Conservation (phyloP, 441 rosid genomes). For the Erysimum cheiri region DNA sequence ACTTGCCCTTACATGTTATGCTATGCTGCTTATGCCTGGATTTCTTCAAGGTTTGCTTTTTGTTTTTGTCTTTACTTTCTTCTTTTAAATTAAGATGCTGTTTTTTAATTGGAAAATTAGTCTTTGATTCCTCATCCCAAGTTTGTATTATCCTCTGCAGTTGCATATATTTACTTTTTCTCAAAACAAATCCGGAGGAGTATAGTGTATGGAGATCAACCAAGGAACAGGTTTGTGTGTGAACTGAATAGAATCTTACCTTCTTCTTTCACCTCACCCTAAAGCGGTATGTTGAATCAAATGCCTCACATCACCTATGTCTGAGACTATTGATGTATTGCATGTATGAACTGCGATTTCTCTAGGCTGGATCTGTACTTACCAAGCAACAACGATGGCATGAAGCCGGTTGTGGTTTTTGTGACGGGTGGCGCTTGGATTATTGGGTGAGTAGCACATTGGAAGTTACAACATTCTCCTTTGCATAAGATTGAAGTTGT, state of each 20-base stretch:
- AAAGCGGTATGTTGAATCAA: not conserved
- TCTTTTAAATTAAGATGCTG: not conserved
- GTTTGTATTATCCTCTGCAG: conserved; percentile 55
- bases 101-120: not conserved
- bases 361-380: conserved; percentile 85
- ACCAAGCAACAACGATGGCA: conserved; percentile 61
- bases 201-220: conserved; percentile 89
- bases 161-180: conserved; percentile 84
- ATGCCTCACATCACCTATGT: conserved; percentile 17
- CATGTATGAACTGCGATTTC: conserved; percentile 19
- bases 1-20: conserved; percentile 46
- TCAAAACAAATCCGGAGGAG: conserved; percentile 81
- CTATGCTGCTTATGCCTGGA: conserved; percentile 80
- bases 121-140: conserved; percentile 18
- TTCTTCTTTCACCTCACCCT: conserved; percentile 14
- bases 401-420: conserved; percentile 91
- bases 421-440: conserved; percentile 99
- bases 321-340: conserved; percentile 26
- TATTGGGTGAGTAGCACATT: conserved; percentile 72
- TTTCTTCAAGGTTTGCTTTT: conserved; percentile 77
- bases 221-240: conserved; percentile 80
- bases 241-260: conserved; percentile 20
- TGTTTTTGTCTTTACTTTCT: not conserved
- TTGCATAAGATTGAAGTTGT: conserved; percentile 12
- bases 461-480: conserved; percentile 23